Base-by-base conservation (phyloP, 108 stramenopile species). In the Cylindrotheca closterium region DNA sequence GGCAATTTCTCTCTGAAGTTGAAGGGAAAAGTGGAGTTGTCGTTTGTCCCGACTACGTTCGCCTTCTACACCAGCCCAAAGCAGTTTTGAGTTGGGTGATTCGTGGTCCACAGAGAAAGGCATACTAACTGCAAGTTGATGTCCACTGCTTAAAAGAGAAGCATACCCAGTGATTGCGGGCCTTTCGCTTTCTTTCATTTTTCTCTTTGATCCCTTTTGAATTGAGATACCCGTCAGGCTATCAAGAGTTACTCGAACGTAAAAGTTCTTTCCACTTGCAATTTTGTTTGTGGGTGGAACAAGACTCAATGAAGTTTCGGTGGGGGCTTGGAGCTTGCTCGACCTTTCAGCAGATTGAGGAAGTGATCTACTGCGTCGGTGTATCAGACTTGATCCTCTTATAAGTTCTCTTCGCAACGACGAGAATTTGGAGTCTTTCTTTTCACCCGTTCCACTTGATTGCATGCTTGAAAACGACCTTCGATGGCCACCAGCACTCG, bases 241-340 rank as follows among this genome's bases (percentile, higher is more conserved):
- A 2, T 52, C 65, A 8, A 74, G 31, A 22, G 66, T 61, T 18
- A 74, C 49, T 4, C 73, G 65, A 12, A 74, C 73, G 31, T 74
- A 63, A 55, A 74, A 74, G 4, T 37, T 64, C 1, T 7, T 42
- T 15, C 37, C 37, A 10, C 15, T 42, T 42, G 10, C 37, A 42
- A 42, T 15, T 42, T 7, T 10, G 10, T 15, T 42, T 42, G 7
- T 15, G 7, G 37, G 37, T 15, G 7, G 37, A 15, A 10, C 37
- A 15, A 42, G 37, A 15, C 15, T 15, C 10, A 42, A 15, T 42
- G 37, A 42, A 42, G 7, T 7, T 15, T 10, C 15, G 37, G 10
- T 42, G 15, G 10, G 37, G 15, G 7, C 37, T 10, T 42, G 37
- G 37, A 15, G 37, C 37, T 42, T 42, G 37, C 15, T 7, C 37